Conservation (phyloP, 768 basidiomycete species). For the Termitomyces sp. region DNA sequence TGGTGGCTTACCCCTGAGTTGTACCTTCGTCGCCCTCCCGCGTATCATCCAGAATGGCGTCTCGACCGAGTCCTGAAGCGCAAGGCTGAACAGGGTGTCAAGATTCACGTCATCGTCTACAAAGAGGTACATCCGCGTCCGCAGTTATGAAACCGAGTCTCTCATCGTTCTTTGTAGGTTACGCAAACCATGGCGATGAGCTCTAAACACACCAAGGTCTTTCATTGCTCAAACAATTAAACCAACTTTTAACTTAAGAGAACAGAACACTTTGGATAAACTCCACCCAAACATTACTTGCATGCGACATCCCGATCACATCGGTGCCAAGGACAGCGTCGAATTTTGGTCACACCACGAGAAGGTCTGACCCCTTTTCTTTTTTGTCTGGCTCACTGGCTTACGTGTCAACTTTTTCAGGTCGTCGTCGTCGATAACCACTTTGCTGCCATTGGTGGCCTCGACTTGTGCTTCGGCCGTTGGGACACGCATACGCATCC, state of each 20-base stretch:
- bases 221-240: neutral
- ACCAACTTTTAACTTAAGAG: too few species aligned
- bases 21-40: conserved; percentile 89
- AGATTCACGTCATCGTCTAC: conserved; percentile 88
- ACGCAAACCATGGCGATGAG: conserved; percentile 89
- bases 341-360: conserved; percentile 94
- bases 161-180: conserved; percentile 37
- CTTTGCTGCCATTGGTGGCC: conserved; percentile 82
- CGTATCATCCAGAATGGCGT: conserved; percentile 80
- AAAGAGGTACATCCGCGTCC: conserved; percentile 59
- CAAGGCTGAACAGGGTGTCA: conserved; percentile 91
- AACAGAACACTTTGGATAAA: conserved; percentile 65
- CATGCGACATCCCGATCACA: conserved; percentile 89
- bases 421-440: conserved; percentile 87
- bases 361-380: conserved; percentile 36
- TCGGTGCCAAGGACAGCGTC: conserved; percentile 76
- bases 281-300: conserved; percentile 85
- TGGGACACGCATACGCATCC: conserved; percentile 95
- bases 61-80: conserved; percentile 79
- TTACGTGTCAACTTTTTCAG: conserved; percentile 10
- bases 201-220: conserved; percentile 76
- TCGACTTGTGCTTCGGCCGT: conserved; percentile 94
- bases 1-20: conserved; percentile 97
- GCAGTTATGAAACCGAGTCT: neutral
- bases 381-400: neutral